Conservation (phyloP, 495 filamentous ascomycete species). For the Penicillium turbatum region DNA sequence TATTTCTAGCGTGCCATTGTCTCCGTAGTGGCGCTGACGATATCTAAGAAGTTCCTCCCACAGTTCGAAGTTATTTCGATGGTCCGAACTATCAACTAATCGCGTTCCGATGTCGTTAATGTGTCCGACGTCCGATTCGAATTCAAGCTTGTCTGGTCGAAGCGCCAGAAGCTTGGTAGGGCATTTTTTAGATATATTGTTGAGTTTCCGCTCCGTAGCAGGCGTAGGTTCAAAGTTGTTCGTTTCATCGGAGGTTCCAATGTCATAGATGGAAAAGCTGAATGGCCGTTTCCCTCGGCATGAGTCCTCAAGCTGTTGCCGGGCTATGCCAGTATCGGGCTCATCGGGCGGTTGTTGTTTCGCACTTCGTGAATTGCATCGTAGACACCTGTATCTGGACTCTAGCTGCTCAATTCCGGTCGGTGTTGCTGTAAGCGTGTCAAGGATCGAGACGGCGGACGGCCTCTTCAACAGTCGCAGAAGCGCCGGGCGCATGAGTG, state of each 20-base stretch:
- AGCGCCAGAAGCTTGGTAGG: conserved; percentile 17
- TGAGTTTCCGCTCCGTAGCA: neutral
- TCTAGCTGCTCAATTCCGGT: conserved; percentile 39
- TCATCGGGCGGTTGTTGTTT: conserved; percentile 4
- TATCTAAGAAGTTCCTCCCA: conserved; percentile 65
- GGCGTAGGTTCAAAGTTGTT: neutral
- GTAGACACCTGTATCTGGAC: conserved; percentile 25
- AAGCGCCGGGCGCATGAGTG: conserved; percentile 51
- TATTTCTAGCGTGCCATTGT: conserved; percentile 54
- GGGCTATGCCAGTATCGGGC: neutral
- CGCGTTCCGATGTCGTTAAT: conserved; percentile 32
- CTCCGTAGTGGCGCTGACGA: conserved; percentile 56
- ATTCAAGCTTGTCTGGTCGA: conserved; percentile 35
- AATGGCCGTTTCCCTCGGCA: conserved; percentile 15
- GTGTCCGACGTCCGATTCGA: conserved; percentile 52
- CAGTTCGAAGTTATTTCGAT: conserved; percentile 50
- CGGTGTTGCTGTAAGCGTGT: conserved; percentile 37
- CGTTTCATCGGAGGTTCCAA: conserved; percentile 16
- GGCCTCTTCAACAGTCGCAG: conserved; percentile 52
- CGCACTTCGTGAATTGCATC: conserved; percentile 25
- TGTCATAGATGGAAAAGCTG: conserved; percentile 32
- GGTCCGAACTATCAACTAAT: conserved; percentile 51
- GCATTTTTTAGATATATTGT: neutral
- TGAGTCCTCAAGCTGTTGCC: neutral
- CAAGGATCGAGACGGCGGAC: conserved; percentile 46